Percentiles rank a stretch among this genome's conserved stretches.
Evolutionary conservation across 1,284 basidiomycete species (phyloP).

Genomic region (Puccinia coronata): DNA sequence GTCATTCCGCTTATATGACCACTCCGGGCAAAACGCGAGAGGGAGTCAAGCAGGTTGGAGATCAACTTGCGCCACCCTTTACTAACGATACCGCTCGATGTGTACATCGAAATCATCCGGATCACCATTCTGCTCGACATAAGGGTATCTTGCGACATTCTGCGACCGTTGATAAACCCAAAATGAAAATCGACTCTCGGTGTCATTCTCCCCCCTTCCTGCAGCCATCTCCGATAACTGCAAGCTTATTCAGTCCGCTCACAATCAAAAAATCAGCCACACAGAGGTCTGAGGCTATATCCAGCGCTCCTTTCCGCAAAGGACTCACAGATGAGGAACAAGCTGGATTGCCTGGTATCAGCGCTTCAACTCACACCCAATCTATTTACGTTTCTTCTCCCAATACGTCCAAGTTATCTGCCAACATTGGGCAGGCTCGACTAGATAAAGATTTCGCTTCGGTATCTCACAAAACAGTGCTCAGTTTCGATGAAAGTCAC

Average conservation of each 20-base stretch:
- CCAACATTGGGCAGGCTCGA: neutral
- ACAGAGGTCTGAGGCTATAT: neutral
- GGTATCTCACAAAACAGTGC: neutral
- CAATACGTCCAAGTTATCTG: slow-evolving; percentile 9
- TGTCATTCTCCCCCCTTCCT: slow-evolving; percentile 16
- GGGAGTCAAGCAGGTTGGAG: neutral
- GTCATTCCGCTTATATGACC: neutral
- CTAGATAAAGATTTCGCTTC: slow-evolving; percentile 9
- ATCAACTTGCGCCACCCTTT: slow-evolving; percentile 9
- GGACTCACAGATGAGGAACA: slow-evolving; percentile 46
- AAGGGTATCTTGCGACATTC: slow-evolving; percentile 20
- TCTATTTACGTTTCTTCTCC: slow-evolving; percentile 21
- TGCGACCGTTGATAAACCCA: slow-evolving; percentile 8
- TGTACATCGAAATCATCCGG: neutral
- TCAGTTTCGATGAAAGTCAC: neutral
- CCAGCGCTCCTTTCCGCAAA: slow-evolving; percentile 46
- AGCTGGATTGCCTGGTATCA: slow-evolving; percentile 31
- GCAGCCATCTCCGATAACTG: neutral
- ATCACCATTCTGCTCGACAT: slow-evolving; percentile 10
- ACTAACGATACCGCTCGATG: neutral
- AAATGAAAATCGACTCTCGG: slow-evolving; percentile 17
- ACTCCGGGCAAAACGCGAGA: slow-evolving; percentile 18
- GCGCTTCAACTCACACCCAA: slow-evolving; percentile 5
- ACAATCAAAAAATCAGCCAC: slow-evolving; percentile 4
- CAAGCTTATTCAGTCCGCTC: slow-evolving; percentile 3